Percentiles rank a stretch among this genome's conserved stretches.
phyloP scores from a whole-genome alignment of 2,329 filamentous ascomycete species.

The Penicillium freii region DNA sequence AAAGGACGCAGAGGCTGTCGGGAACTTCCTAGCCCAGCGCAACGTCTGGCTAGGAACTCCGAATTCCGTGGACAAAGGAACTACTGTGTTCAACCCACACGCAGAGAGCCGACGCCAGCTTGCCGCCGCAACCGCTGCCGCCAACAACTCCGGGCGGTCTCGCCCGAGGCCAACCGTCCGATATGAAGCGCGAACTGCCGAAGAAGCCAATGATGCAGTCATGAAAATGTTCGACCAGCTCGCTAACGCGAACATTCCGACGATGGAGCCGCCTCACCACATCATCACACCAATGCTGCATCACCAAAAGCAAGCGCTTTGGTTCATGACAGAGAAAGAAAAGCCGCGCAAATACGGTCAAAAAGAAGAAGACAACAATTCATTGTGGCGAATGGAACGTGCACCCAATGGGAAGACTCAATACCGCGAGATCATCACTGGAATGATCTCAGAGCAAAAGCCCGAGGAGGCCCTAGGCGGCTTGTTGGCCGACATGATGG shows the following conservation, averaged over 20 bases:
- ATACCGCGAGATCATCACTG: conserved; percentile 85
- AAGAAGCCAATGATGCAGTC: conserved; percentile 83
- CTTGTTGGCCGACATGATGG: conserved; percentile 83
- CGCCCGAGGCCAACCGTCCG: conserved; percentile 26
- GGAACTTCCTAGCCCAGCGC: conserved; percentile 63
- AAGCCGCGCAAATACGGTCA: conserved; percentile 59
- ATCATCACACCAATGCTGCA: conserved; percentile 69
- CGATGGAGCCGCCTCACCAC: conserved; percentile 62
- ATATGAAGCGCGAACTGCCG: conserved; percentile 63
- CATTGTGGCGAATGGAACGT: conserved; percentile 71
- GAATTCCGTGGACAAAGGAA: conserved; percentile 63
- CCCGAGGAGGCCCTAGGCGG: conserved; percentile 70
- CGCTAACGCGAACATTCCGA: conserved; percentile 69
- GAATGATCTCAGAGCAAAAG: conserved; percentile 57
- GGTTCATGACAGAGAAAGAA: conserved; percentile 82
- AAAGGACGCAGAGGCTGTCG: conserved; percentile 64
- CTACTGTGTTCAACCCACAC: conserved; percentile 76
- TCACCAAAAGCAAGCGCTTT: conserved; percentile 87
- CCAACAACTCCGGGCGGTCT: conserved; percentile 17
- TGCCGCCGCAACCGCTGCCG: conserved; percentile 30
- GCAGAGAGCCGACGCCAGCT: conserved; percentile 48
- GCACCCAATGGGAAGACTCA: conserved; percentile 57
- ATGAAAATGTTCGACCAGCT: conserved; percentile 85
- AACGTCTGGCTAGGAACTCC: conserved; percentile 67
- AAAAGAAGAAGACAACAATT: conserved; percentile 62